Base-by-base conservation (phyloP, 2,329 filamentous ascomycete genomes). In the Calonectria pteridis region DNA sequence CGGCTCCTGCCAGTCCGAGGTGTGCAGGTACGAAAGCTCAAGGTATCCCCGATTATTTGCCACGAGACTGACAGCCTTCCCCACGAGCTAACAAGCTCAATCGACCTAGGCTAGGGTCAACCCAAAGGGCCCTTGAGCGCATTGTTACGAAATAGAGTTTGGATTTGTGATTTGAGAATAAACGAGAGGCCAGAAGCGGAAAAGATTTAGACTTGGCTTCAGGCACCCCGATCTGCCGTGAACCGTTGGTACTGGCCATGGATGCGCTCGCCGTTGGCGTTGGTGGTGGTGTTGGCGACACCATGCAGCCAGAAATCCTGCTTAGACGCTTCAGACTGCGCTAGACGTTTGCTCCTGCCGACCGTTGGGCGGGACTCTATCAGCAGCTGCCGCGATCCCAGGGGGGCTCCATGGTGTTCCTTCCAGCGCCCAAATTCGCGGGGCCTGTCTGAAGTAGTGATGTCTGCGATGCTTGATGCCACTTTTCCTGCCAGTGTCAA, bases 301-400 rank as follows among this genome's bases (percentile, higher is more conserved):
- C 29, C 28, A 43, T 31, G 50, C 43, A 64, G 40, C 43, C 50
- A 35, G 29, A 40, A 29, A 71, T 59, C 33, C 33, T 62, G 40
- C 26, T 67, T 64, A 68, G 49, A 26, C 65, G 58, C 70, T 68
- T 26, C 28, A n/a, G 35, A 18, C 14, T 55, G 65, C 70, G 65
- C 70, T 68, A 68, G 58, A 72, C 53, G 70, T 50, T 28, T 55
- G 43, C 35, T 72, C 65, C 53, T 72, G 53, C 55, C 58, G 65
- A 69, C 71, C 69, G 53, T 71, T 67, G 55, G 53, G 69, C 64
- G 69, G 64, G 67, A 66, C 51, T 26, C 29, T 49, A 55, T 55
- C n/a, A 51, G 18, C 33, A 40, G 64, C 63, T 68, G 69, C 69
- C 69, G 69, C 69, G 64, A 66, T 50, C 33, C 69, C 69, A 55